Evolutionary conservation across 73 alveolate species (phyloP).

Genomic region (Paramecium caudatum): DNA sequence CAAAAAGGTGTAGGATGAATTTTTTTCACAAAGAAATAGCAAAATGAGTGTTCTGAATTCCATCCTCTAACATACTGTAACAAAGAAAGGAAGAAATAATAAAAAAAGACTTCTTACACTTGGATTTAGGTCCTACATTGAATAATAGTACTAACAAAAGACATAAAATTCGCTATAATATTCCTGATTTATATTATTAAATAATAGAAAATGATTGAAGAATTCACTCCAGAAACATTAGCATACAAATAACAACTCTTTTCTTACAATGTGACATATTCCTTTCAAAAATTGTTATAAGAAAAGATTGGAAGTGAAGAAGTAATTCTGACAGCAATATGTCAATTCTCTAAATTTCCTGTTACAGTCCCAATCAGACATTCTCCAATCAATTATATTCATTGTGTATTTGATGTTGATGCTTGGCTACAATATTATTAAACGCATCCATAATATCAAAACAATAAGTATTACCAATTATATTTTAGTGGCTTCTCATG

Average conservation of each 20-base stretch:
- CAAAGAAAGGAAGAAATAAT: neutral
- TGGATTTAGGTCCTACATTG: constrained; percentile 18
- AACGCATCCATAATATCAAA: too few relatives aligned
- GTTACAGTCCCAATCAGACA: constrained; percentile 3
- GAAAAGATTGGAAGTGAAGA: neutral
- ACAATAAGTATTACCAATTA: too few relatives aligned
- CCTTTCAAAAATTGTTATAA: neutral
- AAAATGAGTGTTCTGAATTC: neutral
- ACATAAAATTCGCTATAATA: constrained; percentile 24
- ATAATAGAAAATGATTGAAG: too few relatives aligned
- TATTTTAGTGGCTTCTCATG: neutral
- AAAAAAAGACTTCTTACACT: constrained; percentile 41
- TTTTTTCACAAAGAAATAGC: neutral
- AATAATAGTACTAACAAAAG: neutral
- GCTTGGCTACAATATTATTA: constrained; percentile 3
- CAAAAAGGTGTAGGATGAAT: neutral
- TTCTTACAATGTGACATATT: too few relatives aligned
- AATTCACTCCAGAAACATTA: too few relatives aligned
- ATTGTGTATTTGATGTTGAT: constrained; percentile 22
- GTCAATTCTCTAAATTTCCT: constrained; percentile 38
- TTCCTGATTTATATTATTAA: too few relatives aligned
- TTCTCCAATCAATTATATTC: neutral
- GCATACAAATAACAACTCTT: too few relatives aligned
- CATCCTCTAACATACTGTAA: constrained; percentile 9
- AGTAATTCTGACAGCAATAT: neutral